Conservation (phyloP, 1,284 basidiomycete genomes). For the Hypsizygus ulmarius region DNA sequence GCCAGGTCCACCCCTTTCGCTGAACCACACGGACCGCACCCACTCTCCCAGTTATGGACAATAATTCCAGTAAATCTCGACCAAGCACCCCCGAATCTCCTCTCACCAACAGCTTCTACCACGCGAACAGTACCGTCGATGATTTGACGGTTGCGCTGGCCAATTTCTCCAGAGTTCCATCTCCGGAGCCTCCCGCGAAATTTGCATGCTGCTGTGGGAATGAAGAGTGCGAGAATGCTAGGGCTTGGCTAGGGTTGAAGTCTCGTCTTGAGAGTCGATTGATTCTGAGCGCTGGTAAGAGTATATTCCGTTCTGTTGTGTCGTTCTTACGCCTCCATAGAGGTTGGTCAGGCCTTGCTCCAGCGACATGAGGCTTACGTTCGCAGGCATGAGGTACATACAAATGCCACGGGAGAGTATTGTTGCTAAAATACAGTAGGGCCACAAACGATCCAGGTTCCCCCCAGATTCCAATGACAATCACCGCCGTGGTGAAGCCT, state of each 20-base stretch:
- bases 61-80: conserved; percentile 20
- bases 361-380: conserved; percentile 86
- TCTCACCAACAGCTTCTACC: conserved; percentile 52
- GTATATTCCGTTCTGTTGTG: background rate
- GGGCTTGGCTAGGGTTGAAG: conserved; percentile 65
- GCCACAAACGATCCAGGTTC: conserved; percentile 6
- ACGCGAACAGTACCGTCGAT: conserved; percentile 68
- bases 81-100: conserved; percentile 56
- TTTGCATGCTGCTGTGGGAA: conserved; percentile 65
- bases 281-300: conserved; percentile 76
- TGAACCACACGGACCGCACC: conserved; percentile 11
- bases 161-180: conserved; percentile 66
- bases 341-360: conserved; percentile 89
- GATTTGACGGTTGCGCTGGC: conserved; percentile 70
- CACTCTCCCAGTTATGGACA: conserved; percentile 12
- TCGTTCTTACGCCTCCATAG: conserved; percentile 43
- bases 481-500: conserved; percentile 14
- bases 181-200: conserved; percentile 56
- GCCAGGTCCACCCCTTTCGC: background rate
- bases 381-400: conserved; percentile 61
- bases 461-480: conserved; percentile 6
- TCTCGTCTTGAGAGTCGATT: conserved; percentile 72
- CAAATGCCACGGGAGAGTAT: conserved; percentile 3
- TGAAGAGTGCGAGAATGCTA: conserved; percentile 61
- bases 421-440: conserved; percentile 9